These are phyloP conservation scores for Suhomyces maxii DNA, from an alignment of 1,139 yeast genomes.

Conservation along the genomic window DNA sequence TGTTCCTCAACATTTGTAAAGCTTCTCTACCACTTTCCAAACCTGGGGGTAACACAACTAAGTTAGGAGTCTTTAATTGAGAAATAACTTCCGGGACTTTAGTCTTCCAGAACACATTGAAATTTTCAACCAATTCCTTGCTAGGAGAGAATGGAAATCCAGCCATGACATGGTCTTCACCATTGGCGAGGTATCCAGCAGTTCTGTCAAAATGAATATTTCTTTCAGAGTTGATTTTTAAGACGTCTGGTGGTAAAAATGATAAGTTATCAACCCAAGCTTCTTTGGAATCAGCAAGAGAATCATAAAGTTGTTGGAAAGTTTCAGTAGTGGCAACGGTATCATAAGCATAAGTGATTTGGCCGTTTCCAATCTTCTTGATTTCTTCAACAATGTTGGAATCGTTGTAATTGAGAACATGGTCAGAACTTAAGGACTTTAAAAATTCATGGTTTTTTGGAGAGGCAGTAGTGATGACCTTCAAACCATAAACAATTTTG, in stretches of 20 bases:
- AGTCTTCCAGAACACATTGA: conserved; percentile 24
- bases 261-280: conserved; percentile 28
- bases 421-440: conserved; percentile 38
- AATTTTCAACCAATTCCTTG: conserved; percentile 19
- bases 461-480: conserved; percentile 43
- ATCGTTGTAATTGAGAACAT: conserved; percentile 52
- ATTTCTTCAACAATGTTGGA: conserved; percentile 52
- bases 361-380: conserved; percentile 36
- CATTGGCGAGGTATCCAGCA: conserved; percentile 37
- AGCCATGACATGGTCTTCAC: conserved; percentile 23
- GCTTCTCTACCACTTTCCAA: conserved; percentile 30
- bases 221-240: conserved; percentile 18
- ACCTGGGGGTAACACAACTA: conserved; percentile 27
- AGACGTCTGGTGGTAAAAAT: conserved; percentile 6
- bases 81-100: conserved; percentile 20
- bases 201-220: conserved; percentile 28
- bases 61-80: conserved; percentile 21
- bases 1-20: conserved; percentile 19
- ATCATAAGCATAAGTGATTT: conserved; percentile 55
- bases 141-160: conserved; percentile 18
- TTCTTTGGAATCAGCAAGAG: conserved; percentile 35
- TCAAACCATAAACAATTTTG: conserved; percentile 36
- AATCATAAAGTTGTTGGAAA: conserved; percentile 42
- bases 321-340: conserved; percentile 47
- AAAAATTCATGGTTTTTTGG: conserved; percentile 31